Percentiles rank a stretch among this genome's conserved stretches.
phyloP scores from a whole-genome alignment of 768 basidiomycete genomes.

The Tylopilus felleus region DNA sequence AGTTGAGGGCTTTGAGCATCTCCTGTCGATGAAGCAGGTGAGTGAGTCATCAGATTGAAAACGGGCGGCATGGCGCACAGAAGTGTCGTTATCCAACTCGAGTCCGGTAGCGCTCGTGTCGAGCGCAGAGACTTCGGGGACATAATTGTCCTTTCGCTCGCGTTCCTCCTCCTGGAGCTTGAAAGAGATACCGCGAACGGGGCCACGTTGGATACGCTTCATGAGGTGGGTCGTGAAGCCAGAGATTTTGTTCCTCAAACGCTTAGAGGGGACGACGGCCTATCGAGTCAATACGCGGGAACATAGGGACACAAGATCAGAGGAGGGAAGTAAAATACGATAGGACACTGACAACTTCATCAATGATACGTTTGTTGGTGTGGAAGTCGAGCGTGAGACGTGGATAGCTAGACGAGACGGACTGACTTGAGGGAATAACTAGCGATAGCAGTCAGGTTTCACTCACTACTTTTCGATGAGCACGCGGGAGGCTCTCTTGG shows the following conservation, averaged over 20 bases:
- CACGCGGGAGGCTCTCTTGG: slow-evolving; percentile 98
- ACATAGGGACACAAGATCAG: not conserved
- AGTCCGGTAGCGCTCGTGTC: slow-evolving; percentile 71
- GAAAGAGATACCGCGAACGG: slow-evolving; percentile 99
- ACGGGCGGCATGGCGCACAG: slow-evolving; percentile 49
- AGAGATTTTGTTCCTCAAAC: slow-evolving; percentile 98
- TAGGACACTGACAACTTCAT: slow-evolving; percentile 78
- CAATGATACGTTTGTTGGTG: slow-evolving; percentile 98
- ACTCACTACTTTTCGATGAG: slow-evolving; percentile 99
- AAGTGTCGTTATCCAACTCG: slow-evolving; percentile 90
- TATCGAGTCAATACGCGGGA: slow-evolving; percentile 30
- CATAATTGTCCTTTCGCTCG: slow-evolving; percentile 99
- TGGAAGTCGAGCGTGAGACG: slow-evolving; percentile 99
- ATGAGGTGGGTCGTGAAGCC: slow-evolving; percentile 99
- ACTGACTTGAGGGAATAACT: not conserved
- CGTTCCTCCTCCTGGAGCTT: slow-evolving; percentile 99
- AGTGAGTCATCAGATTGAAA: not conserved
- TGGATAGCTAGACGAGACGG: slow-evolving; percentile 70
- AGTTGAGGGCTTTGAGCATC: slow-evolving; percentile 88
- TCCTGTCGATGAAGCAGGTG: slow-evolving; percentile 44
- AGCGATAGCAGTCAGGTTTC: not conserved
- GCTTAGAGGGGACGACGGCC: slow-evolving; percentile 96
- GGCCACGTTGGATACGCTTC: slow-evolving; percentile 98
- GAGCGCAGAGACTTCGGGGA: slow-evolving; percentile 96
- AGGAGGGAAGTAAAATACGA: not conserved